These are phyloP conservation scores for Jatropha curcas DNA, from an alignment of 345 rosid genomes.

Conservation along the genomic window DNA sequence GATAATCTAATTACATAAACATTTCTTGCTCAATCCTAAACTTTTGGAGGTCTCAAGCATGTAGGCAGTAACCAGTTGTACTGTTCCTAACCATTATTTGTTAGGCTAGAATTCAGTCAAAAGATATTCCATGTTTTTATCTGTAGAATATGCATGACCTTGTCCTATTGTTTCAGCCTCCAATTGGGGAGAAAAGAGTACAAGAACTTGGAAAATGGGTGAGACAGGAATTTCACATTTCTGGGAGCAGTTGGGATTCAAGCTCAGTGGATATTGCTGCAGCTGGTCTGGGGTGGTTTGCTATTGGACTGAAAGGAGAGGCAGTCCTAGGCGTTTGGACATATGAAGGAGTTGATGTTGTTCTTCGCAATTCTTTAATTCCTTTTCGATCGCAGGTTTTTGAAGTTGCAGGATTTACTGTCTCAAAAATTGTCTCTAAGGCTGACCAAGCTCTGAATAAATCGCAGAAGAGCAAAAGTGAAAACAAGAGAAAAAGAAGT, in stretches of 20 bases:
- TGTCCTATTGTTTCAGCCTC: conserved; percentile 56
- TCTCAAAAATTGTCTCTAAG: conserved; percentile 79
- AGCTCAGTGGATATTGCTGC: conserved; percentile 81
- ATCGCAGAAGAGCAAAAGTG: conserved; percentile 36
- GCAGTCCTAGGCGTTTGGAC: conserved; percentile 83
- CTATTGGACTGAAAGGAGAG: conserved; percentile 75
- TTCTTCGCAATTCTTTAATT: conserved; percentile 66
- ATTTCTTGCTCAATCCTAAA: too few relatives aligned
- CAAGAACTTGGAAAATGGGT: conserved; percentile 83
- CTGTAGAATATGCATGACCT: background rate
- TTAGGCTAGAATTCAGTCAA: background rate
- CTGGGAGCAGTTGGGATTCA: conserved; percentile 74
- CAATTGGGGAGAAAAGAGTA: conserved; percentile 73
- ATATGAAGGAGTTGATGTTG: conserved; percentile 70
- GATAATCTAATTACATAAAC: background rate
- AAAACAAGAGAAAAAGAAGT: conserved; percentile 48
- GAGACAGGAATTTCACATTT: conserved; percentile 57
- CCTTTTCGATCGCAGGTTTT: conserved; percentile 66
- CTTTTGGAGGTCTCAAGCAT: background rate
- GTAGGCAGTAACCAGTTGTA: background rate
- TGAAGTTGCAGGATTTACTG: conserved; percentile 82
- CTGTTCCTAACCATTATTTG: background rate
- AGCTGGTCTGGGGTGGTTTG: conserved; percentile 91
- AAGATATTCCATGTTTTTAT: background rate
- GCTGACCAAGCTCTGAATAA: conserved; percentile 70